phyloP scores from a whole-genome alignment of 495 filamentous ascomycete species.

The Hypoxylon rickii region DNA sequence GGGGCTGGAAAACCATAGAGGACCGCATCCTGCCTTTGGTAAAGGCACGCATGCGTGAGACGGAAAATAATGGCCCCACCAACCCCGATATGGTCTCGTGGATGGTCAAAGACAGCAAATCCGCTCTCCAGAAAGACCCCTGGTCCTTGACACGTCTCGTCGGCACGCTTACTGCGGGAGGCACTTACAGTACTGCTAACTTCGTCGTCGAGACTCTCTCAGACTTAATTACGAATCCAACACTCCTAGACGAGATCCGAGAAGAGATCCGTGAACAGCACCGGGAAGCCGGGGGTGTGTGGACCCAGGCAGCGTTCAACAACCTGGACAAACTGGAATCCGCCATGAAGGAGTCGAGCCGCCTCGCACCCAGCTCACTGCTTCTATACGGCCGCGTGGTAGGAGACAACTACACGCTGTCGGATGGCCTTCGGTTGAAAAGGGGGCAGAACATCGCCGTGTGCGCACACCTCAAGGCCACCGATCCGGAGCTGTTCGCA shows the following conservation, averaged over 20 bases:
- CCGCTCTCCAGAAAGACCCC: not conserved
- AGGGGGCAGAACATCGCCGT: not conserved
- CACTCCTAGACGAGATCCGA: not conserved
- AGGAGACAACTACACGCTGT: not conserved
- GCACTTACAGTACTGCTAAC: conserved; percentile 6
- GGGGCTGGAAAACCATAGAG: not conserved
- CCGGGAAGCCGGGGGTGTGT: not conserved
- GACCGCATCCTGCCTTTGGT: not conserved
- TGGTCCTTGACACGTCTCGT: not conserved
- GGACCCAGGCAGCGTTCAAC: not conserved
- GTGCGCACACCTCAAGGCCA: not conserved
- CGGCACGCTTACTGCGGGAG: not conserved
- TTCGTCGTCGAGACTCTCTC: not conserved
- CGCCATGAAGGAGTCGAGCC: conserved; percentile 7
- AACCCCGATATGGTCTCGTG: not conserved
- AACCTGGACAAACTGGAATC: conserved; percentile 9
- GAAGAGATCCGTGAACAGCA: conserved; percentile 10
- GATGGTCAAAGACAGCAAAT: conserved; percentile 8
- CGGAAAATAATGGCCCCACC: not conserved
- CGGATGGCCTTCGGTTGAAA: not conserved
- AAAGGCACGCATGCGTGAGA: not conserved
- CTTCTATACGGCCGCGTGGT: not conserved
- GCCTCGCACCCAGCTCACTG: not conserved
- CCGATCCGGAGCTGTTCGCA: not conserved
- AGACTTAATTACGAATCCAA: not conserved